Percentiles rank a stretch among this genome's conserved stretches.
Conservation (phyloP, 148 eudicot genomes). For the Bassia scoparia region DNA sequence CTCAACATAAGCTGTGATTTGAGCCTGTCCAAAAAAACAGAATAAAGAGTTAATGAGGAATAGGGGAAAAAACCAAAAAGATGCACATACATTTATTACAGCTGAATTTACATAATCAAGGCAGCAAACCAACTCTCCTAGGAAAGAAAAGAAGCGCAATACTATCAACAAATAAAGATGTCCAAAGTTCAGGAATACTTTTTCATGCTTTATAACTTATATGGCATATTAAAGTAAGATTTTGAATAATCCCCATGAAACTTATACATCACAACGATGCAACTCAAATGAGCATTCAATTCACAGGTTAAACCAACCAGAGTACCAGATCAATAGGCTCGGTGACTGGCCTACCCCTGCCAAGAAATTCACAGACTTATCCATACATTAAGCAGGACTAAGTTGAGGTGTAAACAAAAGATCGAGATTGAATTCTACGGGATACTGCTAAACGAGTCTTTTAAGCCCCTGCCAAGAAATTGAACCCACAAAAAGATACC, state of each 20-base stretch:
- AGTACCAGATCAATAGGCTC: not conserved
- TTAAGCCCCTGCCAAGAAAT: not conserved
- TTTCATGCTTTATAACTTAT: not conserved
- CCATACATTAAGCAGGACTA: not conserved
- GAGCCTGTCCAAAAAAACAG: slow-evolving; percentile 46
- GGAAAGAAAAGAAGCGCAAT: not conserved
- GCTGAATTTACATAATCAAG: not conserved
- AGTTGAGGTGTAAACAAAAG: not conserved
- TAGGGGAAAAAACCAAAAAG: no score
- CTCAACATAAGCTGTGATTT: slow-evolving; percentile 87
- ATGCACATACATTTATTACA: not conserved
- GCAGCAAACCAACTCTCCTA: not conserved
- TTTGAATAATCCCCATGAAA: not conserved
- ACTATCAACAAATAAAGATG: not conserved
- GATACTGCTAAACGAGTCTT: not conserved
- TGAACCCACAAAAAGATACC: no score
- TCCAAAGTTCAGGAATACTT: not conserved
- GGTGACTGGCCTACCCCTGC: not conserved
- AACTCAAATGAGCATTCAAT: not conserved
- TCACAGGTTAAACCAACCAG: not conserved
- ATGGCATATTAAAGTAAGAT: not conserved
- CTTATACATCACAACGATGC: not conserved
- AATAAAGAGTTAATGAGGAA: no score
- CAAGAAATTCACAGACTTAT: no score
- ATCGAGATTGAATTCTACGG: not conserved